Base-by-base conservation (phyloP, 2,329 filamentous ascomycete species). In the Exutisphaerella laricina region DNA sequence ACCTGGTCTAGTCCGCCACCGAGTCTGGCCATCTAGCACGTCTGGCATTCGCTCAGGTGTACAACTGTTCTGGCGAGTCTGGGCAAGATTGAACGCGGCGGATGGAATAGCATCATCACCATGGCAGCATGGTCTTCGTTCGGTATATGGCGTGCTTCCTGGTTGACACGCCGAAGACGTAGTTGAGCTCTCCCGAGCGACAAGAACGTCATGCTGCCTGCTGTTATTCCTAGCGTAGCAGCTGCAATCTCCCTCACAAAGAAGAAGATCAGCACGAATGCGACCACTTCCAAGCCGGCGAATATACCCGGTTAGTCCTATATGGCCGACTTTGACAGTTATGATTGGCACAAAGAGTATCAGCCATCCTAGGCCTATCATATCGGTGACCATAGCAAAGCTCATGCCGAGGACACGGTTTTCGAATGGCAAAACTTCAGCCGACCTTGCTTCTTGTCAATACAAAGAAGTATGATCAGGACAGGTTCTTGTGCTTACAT, bases 351-450 rank as follows among this genome's bases (percentile, higher is more conserved):
- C 56, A 41, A 60, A 58, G 5, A 61, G 48, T 5, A 55, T 54
- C 5, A 63, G 43, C 4, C 60, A 46, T 4, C 57, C 58, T 10
- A 52, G 51, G 6, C 57, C 58, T 10, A 61, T 49, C n/a, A 63
- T 46, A 30, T 60, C 60, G n/a, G 42, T 39, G 47, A 58, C 60
- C n/a, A 85, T 81, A 4, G 80, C 75, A 61, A 76, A 84, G 0
- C 74, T 75, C 82, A 86, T 85, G 40, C 82, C 82, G 9, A 84
- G 73, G 55, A 57, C 49, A 53, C 82, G 75, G 58, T 85, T 80
- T 2, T 80, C 82, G 1, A 85, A 70, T 0, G 82, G 81, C 58
- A 82, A 85, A 1, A 85, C 79, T 59, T 86, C 82, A 25, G 82
- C 80, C 2, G 74, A 77, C n/a, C n/a, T n/a, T n/a, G n/a, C n/a